phyloP scores from a whole-genome alignment of 208 protist species.

The Naegleria gruberi region DNA sequence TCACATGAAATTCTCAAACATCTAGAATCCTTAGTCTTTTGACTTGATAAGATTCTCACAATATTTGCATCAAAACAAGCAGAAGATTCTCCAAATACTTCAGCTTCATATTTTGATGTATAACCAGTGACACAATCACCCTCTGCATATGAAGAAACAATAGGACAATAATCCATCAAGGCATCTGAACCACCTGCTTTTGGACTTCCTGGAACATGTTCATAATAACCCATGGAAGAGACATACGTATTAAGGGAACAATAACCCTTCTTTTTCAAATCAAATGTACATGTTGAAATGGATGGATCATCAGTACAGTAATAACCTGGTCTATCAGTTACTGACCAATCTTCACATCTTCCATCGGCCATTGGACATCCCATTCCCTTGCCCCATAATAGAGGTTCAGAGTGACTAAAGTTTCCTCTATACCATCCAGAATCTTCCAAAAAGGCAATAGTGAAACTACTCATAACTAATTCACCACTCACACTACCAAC shows the following conservation, averaged over 20 bases:
- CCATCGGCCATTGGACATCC: background rate
- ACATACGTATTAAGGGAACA: background rate
- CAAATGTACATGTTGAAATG: background rate
- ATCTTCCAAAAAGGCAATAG: background rate
- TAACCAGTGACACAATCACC: background rate
- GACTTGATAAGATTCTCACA: background rate
- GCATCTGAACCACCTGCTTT: background rate
- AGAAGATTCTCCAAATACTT: background rate
- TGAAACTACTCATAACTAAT: background rate
- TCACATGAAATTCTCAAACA: background rate
- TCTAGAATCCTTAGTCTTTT: background rate
- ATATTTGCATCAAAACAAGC: conserved; percentile 12
- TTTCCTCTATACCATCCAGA: background rate
- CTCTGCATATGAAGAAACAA: background rate
- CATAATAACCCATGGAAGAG: background rate
- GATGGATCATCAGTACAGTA: background rate
- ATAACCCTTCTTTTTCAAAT: background rate
- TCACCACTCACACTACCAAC: background rate
- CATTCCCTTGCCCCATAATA: background rate
- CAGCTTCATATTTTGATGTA: background rate
- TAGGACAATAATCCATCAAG: background rate
- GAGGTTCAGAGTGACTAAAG: background rate
- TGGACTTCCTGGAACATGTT: background rate
- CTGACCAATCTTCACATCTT: background rate
- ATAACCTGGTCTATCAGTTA: background rate